phyloP scores from a whole-genome alignment of 2,329 filamentous ascomycete genomes.

The Coniella vitis region DNA sequence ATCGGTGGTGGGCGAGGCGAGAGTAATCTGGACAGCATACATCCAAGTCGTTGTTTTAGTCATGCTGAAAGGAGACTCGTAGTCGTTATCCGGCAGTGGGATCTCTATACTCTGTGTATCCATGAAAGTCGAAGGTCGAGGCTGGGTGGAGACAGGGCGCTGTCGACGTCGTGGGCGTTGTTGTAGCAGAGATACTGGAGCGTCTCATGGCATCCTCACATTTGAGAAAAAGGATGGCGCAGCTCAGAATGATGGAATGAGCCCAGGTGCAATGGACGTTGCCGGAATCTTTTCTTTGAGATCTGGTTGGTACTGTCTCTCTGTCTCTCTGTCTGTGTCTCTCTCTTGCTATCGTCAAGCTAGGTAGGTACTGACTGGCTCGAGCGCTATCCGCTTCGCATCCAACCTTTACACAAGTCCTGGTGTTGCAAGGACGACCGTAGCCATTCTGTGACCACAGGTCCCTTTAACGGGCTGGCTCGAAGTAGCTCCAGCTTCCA shows the following conservation, averaged over 20 bases:
- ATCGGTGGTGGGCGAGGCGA: too few species aligned
- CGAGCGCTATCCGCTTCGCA: slow-evolving; percentile 45
- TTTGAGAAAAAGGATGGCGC: slow-evolving; percentile 28
- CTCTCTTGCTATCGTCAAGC: slow-evolving; percentile 65
- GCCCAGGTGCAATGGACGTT: slow-evolving; percentile 30
- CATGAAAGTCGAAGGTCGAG: background rate
- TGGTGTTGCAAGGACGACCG: slow-evolving; percentile 23
- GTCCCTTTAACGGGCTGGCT: slow-evolving; percentile 29
- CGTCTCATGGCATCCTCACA: slow-evolving; percentile 24
- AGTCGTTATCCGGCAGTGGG: too few species aligned
- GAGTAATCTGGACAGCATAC: too few species aligned
- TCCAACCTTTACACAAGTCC: slow-evolving; percentile 39
- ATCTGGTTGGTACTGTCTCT: slow-evolving; percentile 20
- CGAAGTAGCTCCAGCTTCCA: slow-evolving; percentile 25
- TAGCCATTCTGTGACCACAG: slow-evolving; percentile 9
- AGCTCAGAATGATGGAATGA: slow-evolving; percentile 25
- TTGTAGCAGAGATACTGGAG: slow-evolving; percentile 1
- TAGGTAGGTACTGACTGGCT: slow-evolving; percentile 62
- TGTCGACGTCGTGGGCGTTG: slow-evolving; percentile 4
- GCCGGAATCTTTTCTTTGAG: slow-evolving; percentile 28
- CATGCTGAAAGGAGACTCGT: too few species aligned
- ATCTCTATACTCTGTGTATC: background rate
- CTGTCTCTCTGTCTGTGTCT: slow-evolving; percentile 21
- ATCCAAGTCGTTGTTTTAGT: too few species aligned
- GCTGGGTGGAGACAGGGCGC: background rate